phyloP scores from a whole-genome alignment of 108 stramenopile genomes.

The Skeletonema tropicum region DNA sequence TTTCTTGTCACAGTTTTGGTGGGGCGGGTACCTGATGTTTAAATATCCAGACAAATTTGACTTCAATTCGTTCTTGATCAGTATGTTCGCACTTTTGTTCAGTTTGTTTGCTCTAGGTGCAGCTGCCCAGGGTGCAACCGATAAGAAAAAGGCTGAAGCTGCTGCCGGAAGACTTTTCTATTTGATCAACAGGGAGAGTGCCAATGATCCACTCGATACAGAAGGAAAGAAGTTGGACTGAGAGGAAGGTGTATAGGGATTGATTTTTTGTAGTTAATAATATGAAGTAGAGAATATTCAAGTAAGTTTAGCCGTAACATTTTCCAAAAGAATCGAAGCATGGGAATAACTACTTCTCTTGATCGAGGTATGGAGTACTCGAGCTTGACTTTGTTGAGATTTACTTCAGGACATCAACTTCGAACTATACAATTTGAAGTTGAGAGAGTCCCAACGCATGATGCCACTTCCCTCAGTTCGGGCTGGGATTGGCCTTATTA shows the following conservation, averaged over 20 bases:
- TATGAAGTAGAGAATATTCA: no score
- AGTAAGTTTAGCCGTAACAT: no score
- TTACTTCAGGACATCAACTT: neutral
- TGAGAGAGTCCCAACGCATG: neutral
- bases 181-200: constrained; percentile 63
- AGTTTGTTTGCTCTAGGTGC: constrained; percentile 75
- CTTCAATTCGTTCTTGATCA: constrained; percentile 74
- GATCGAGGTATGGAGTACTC: no score
- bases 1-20: constrained; percentile 65
- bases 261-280: neutral
- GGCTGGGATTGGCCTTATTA: neutral
- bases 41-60: constrained; percentile 54
- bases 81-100: constrained; percentile 79
- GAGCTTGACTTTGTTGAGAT: no score
- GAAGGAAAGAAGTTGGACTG: constrained; percentile 7
- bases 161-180: constrained; percentile 76
- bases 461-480: neutral
- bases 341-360: no score
- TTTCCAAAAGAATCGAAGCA: no score
- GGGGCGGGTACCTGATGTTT: constrained; percentile 71
- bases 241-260: neutral
- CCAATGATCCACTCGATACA: neutral
- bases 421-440: neutral
- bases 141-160: constrained; percentile 64
- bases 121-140: constrained; percentile 71